Base-by-base conservation (phyloP, 345 rosid species). In the Sisymbrium irio region DNA sequence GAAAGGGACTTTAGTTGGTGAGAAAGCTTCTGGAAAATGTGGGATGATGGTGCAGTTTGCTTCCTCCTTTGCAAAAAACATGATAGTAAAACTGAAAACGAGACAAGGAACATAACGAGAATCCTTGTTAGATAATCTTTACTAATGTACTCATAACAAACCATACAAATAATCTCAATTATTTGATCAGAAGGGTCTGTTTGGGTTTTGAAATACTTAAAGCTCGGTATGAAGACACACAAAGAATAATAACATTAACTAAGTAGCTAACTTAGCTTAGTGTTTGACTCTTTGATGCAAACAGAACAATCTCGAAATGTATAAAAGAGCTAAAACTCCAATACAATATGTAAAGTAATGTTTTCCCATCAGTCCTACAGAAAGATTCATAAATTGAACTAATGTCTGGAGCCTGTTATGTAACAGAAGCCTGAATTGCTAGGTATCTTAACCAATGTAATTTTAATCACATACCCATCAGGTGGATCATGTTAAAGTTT, bases 61-160 rank as follows among this genome's bases (percentile, higher is more conserved):
- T 83, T 86, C 97, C 78, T 93, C 98, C 79, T 87, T 90, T 55
- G 86, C 93, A 49, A 93, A 90, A 83, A 88, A 93, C 42, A 81
- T 77, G 77, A 93, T 84, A 7, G 88, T 81, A 76, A 93, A 83
- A 80, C 98, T 90, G 90, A 47, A 73, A 69, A 27, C 45, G 57
- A 63, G 62, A 42, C 35, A 79, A 65, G 10, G 25, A 62, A 14
- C 45, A 70, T 35, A 54, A 63, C 25, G 53, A 65, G 47, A 75
- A 32, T 25, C 68, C 17, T 40, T 20, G 39, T 28, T 25, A 56
- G 20, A 51, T 55, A 35, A 55, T 10, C 30, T 3, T 45, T 37
- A 35, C 36, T 22, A 19, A 51, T 12, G 59, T 46, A 46, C 53
- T 12, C 41, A 62, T 27, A 50, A 22, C 57, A 46, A n/a, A 58